Conservation (phyloP, 2,329 filamentous ascomycete genomes). For the Fusarium austroafricanum region DNA sequence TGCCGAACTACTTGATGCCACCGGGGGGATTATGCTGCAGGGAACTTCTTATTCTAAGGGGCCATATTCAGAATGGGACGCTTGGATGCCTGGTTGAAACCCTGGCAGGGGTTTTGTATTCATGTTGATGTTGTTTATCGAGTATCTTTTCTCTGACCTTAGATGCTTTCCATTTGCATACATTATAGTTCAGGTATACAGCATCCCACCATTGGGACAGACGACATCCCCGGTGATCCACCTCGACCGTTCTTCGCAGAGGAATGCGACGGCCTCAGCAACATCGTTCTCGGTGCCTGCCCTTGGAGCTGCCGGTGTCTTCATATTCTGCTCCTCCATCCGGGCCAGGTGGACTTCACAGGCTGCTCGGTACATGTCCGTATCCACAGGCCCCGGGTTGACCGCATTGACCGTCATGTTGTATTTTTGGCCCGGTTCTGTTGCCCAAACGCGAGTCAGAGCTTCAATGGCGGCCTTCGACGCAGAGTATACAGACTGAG, state of each 20-base stretch:
- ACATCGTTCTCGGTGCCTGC: constrained; percentile 6
- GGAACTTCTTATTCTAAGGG: too few species aligned
- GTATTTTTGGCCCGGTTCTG: constrained; percentile 35
- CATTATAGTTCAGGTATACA: too few species aligned
- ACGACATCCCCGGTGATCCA: constrained; percentile 44
- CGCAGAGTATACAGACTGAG: constrained; percentile 1
- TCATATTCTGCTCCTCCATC: constrained; percentile 11
- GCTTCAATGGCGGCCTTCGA: constrained; percentile 18
- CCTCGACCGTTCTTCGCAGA: constrained; percentile 13
- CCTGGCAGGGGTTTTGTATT: too few species aligned
- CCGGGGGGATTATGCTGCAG: too few species aligned
- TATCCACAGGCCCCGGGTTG: constrained; percentile 48
- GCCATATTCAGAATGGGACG: too few species aligned
- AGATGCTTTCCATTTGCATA: too few species aligned
- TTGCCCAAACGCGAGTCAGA: constrained; percentile 9
- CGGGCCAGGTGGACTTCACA: constrained; percentile 6
- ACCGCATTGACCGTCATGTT: constrained; percentile 47
- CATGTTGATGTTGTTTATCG: too few species aligned
- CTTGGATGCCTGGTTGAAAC: too few species aligned
- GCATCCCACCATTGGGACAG: constrained; percentile 6
- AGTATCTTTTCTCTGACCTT: too few species aligned
- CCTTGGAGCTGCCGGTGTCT: constrained; percentile 10
- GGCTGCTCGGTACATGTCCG: constrained; percentile 23
- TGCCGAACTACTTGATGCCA: too few species aligned
- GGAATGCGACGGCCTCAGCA: constrained; percentile 9